Evolutionary conservation across 148 eudicot genomes (phyloP).

Genomic region (Linanthus parryae): DNA sequence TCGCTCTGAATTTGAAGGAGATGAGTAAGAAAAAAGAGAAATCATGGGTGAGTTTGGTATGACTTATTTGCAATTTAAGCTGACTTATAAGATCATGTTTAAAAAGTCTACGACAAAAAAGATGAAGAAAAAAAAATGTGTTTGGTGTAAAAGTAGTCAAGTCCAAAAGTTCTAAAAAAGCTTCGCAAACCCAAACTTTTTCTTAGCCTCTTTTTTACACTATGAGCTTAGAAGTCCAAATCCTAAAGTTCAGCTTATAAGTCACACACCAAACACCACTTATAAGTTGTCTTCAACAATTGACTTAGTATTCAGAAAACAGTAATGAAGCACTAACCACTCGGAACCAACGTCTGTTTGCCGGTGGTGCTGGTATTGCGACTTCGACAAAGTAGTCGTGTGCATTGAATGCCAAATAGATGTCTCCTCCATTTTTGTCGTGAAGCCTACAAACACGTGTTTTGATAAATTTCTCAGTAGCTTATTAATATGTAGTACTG

Average conservation of each 20-base stretch:
- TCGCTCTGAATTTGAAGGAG: background rate
- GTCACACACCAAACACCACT: no score
- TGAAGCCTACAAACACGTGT: constrained; percentile 65
- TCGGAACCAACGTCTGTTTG: constrained; percentile 66
- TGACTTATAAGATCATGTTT: background rate
- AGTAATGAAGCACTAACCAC: constrained; percentile 92
- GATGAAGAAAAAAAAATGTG: background rate
- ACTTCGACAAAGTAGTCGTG: constrained; percentile 70
- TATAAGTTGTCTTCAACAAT: no score
- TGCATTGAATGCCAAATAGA: constrained; percentile 88
- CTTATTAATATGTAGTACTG: no score
- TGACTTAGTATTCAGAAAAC: no score
- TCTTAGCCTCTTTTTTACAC: no score
- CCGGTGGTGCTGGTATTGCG: constrained; percentile 69
- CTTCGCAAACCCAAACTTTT: no score
- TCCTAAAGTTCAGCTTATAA: no score
- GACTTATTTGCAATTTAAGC: background rate
- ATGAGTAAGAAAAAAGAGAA: background rate
- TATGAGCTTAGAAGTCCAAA: no score
- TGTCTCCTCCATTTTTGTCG: constrained; percentile 48
- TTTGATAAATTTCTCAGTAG: constrained; percentile 9
- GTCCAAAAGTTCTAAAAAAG: no score
- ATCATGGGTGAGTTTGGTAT: background rate
- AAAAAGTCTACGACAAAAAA: background rate
- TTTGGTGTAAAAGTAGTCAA: background rate